Conservation (phyloP, 2,329 filamentous ascomycete genomes). For the Talaromyces sp. region DNA sequence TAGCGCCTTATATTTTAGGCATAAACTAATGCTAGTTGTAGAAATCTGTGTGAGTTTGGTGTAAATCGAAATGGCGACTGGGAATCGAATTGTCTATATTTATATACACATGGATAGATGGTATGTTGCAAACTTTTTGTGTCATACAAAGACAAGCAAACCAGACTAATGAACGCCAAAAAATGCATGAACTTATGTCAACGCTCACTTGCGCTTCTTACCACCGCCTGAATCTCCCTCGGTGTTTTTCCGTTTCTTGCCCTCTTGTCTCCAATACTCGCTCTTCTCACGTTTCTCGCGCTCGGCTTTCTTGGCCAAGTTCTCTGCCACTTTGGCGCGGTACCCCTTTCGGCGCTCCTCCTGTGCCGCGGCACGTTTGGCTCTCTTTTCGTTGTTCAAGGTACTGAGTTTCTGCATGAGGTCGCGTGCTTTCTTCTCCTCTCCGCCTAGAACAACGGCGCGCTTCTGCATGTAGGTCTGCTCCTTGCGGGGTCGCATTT, state of each 20-base stretch:
- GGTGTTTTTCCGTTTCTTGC: constrained; percentile 65
- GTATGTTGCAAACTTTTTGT: constrained; percentile 12
- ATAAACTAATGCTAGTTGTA: background rate
- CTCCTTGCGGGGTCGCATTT: constrained; percentile 72
- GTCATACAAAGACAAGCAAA: background rate
- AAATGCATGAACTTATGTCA: constrained; percentile 6
- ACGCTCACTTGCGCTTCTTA: constrained; percentile 39
- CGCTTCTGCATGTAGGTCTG: constrained; percentile 92
- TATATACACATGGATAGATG: background rate
- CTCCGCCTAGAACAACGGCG: constrained; percentile 75
- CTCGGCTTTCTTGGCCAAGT: constrained; percentile 76
- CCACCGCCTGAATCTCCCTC: constrained; percentile 50
- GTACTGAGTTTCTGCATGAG: constrained; percentile 91
- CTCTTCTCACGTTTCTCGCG: constrained; percentile 87
- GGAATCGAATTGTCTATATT: background rate
- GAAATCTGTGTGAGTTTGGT: background rate
- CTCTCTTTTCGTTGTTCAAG: constrained; percentile 81
- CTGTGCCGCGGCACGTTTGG: constrained; percentile 77
- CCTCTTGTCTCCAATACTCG: constrained; percentile 89
- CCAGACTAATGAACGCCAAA: constrained; percentile 7
- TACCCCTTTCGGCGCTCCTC: constrained; percentile 79
- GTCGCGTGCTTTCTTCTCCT: constrained; percentile 83
- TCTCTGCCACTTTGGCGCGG: constrained; percentile 74
- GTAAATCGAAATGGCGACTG: background rate
- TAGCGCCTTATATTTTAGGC: constrained; percentile 5